Conservation (phyloP, 106 monocot species). For the Dioscorea alata region DNA sequence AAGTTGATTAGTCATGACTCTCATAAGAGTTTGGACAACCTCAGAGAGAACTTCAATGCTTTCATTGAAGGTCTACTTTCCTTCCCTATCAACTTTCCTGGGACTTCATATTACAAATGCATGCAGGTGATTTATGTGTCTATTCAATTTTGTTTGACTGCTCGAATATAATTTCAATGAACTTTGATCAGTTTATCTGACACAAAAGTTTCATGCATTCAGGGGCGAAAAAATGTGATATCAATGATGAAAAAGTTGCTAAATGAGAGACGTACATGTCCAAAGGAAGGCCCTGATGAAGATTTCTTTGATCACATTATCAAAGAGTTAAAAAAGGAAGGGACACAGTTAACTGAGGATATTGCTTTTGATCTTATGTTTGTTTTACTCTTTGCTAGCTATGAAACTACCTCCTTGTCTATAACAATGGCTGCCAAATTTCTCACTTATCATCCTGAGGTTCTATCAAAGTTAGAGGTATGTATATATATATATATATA, state of each 20-base stretch:
- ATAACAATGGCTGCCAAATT: not conserved
- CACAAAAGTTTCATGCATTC: too few species aligned
- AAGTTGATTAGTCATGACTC: slow-evolving; percentile 2
- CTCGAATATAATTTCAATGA: too few species aligned
- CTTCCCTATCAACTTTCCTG: not conserved
- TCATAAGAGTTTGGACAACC: not conserved
- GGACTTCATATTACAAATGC: not conserved
- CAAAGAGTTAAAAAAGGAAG: not conserved
- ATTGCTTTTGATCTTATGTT: slow-evolving; percentile 3
- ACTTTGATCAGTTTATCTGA: too few species aligned
- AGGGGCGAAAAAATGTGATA: not conserved
- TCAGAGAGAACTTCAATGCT: not conserved
- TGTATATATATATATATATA: too few species aligned
- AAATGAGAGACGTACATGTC: not conserved
- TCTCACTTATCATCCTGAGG: slow-evolving; percentile 4
- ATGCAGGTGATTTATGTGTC: not conserved
- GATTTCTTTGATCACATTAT: not conserved
- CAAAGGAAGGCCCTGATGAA: not conserved
- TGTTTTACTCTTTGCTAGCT: slow-evolving; percentile 3
- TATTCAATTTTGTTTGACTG: too few species aligned
- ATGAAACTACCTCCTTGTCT: slow-evolving; percentile 1
- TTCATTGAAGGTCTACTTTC: not conserved
- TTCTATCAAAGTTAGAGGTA: not conserved
- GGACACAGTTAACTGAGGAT: not conserved
- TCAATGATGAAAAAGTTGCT: not conserved